Evolutionary conservation across 140 eudicot genomes (phyloP), one percentile per base, ranked within the genome.

Genomic region (Flaveria floridana): DNA sequence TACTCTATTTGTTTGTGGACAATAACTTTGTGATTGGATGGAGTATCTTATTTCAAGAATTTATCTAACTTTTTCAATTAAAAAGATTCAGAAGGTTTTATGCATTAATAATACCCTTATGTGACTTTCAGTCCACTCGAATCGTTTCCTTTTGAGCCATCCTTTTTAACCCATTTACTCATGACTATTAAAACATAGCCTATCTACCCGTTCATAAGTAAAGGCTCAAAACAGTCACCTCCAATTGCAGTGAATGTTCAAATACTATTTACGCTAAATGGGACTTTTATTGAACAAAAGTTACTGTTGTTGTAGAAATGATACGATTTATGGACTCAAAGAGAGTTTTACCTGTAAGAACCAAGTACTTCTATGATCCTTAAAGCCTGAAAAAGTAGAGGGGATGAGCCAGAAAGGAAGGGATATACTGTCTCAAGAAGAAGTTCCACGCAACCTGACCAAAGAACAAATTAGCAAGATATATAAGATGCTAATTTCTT

Each of bases 351-450:
- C 98, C 98, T 82, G 73, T 87, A 91, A 41, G 97, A 91, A 70
- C 99, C 99, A 75, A 95, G 97, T 81, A 95, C 92, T 84, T 95
- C 92, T 44, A 95, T 90, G 81, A 91, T 95, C 83, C 84, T 87
- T 73, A 95, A 74, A 69, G 91, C 85, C 71, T 87, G 84, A 66
- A 86, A 79, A 57, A 91, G 90, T 66, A 95, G 77, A 26, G 94
- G 82, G 20, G 97, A 95, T 48, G 97, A 85, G 57, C 91, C 88
- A 13, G 87, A 87, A 68, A 95, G 86, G 72, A 91, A 87, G 55
- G 99, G 97, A 71, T 85, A 71, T 80, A 95, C 86, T 52, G 75
- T 91, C 84, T 91, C 99, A 74, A 95, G 86, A 20, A 95, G 90
- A 84, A 95, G 97, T 70, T 95, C 96, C 83, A 95, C 92, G 51